Base-by-base conservation (phyloP, 768 basidiomycete species). In the Tricholoma sp. region DNA sequence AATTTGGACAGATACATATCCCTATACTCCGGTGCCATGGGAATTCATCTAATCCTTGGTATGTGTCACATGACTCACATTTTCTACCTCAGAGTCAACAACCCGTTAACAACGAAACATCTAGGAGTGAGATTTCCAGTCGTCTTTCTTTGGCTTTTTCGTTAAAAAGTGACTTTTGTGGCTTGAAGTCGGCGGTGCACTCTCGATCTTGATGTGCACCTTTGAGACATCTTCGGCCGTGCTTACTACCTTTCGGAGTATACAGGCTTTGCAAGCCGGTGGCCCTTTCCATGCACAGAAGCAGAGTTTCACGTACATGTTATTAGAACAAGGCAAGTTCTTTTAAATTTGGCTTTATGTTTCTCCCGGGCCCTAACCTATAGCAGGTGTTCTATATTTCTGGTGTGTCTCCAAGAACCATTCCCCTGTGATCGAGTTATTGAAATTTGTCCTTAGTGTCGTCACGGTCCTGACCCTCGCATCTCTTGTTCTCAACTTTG, bases 241-340 rank as follows among this genome's bases (percentile, higher is more conserved):
- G 14, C 55, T 72, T 22, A 69, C 67, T 22, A 61, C 63, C 6
- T 27, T 64, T 24, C 60, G 69, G 31, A 64, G 63, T 34, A 29
- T 71, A 3, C 61, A 67, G 59, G 63, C 68, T 2, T 54, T 71
- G 57, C 57, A 56, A 37, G 59, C 61, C 1, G 59, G 58, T 14
- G 64, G 64, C 4, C 51, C 58, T 2, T 56, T 62, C 61, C 55
- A 32, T 18, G 52, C 56, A 2, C 61, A 64, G 19, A 63, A 60
- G 9, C 57, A 61, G 9, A 61, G 66, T 0, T 52, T 71, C 12
- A 50, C 65, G 49, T 64, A 64, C 41, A 43, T 71, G 11, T 34
- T 69, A 11, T 64, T 71, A 10, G 65, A 71, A 31, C 69, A 71
- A 63, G 69, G 68, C 67, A 34, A n/a, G 12, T n/a, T 37, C 18